Percentiles rank a stretch among this genome's conserved stretches.
phyloP scores from a whole-genome alignment of 164 flowering plant genomes.

The Magnolia officinalis region DNA sequence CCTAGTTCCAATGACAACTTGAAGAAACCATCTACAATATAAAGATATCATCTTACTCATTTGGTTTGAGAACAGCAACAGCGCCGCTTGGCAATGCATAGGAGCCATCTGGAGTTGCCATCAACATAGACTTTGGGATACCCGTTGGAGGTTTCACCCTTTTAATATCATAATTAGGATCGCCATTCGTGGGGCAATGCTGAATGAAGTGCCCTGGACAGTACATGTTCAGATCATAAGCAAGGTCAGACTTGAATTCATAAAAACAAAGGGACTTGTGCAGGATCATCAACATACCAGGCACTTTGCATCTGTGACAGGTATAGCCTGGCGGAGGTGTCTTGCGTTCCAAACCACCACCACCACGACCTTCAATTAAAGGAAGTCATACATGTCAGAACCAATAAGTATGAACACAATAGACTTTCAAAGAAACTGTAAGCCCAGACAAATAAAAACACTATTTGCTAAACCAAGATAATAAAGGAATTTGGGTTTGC shows the following conservation, averaged over 20 bases:
- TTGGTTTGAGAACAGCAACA: conserved; percentile 81
- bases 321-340: conserved; percentile 92
- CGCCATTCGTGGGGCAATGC: conserved; percentile 98
- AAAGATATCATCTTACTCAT: conserved; percentile 59
- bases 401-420: not conserved
- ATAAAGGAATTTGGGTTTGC: not conserved
- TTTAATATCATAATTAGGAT: conserved; percentile 80
- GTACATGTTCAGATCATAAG: not conserved
- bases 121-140: conserved; percentile 93
- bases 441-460: not conserved
- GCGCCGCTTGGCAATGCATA: conserved; percentile 96
- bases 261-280: not conserved
- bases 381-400: not conserved
- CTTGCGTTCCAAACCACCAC: conserved; percentile 60
- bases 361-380: conserved; percentile 30
- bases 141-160: conserved; percentile 93
- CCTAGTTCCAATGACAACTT: not conserved
- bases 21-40: not conserved
- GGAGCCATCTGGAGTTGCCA: conserved; percentile 88
- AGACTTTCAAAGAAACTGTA: not conserved
- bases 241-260: not conserved
- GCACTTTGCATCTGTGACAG: conserved; percentile 91
- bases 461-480: not conserved
- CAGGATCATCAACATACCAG: conserved; percentile 48
- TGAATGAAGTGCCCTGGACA: conserved; percentile 88